Evolutionary conservation across 2,329 filamentous ascomycete genomes (phyloP).

Genomic region (Aspergillus sp.): DNA sequence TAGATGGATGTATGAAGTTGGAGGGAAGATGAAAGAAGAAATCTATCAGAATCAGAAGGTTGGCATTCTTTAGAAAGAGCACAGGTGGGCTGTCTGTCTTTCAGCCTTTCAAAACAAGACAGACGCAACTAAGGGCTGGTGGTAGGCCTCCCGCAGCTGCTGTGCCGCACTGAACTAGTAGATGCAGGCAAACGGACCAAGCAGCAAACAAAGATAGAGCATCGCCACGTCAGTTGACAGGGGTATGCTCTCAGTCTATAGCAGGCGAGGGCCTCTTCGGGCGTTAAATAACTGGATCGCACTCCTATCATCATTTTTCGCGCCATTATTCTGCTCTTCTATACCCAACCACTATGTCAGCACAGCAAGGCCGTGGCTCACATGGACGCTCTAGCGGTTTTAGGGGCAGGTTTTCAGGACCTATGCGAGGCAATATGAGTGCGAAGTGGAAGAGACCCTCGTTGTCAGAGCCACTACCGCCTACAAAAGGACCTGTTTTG

Average conservation of each 20-base stretch:
- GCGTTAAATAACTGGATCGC: too few species aligned
- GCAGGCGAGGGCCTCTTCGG: too few species aligned
- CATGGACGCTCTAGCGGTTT: not conserved
- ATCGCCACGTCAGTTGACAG: too few species aligned
- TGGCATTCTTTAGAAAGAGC: too few species aligned
- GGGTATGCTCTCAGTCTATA: too few species aligned
- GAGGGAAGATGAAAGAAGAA: not conserved
- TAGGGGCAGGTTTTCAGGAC: not conserved
- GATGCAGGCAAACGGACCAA: too few species aligned
- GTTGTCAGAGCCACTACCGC: slow-evolving; percentile 3
- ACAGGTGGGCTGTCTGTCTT: too few species aligned
- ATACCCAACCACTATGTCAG: not conserved
- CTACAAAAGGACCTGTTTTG: slow-evolving; percentile 10
- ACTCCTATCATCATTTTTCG: not conserved
- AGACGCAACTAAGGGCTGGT: too few species aligned
- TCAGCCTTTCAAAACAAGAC: too few species aligned
- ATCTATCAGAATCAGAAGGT: too few species aligned
- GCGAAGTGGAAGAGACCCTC: not conserved
- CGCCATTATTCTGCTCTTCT: not conserved
- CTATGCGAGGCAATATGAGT: not conserved
- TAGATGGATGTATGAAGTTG: not conserved
- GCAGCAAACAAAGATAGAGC: not conserved
- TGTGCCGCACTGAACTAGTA: too few species aligned
- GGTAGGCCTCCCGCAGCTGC: too few species aligned
- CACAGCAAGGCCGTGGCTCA: not conserved